Conservation (phyloP, 192 early-diverging fungal species). For the Gamsiella multidivaricata region DNA sequence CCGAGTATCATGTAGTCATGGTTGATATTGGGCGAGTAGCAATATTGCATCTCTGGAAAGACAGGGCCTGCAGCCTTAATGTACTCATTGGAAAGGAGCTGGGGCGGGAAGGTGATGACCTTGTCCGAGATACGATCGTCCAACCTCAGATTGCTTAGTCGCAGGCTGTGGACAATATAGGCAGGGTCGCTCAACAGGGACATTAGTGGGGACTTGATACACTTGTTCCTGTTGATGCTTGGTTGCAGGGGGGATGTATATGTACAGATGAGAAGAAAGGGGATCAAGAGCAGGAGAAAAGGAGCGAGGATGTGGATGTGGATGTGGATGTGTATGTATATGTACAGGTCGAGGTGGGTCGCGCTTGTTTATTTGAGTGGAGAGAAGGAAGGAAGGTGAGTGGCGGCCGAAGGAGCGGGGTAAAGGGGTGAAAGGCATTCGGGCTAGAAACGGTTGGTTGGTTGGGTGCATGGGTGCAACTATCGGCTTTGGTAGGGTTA, state of each 20-base stretch:
- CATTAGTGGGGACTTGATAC: too few species aligned
- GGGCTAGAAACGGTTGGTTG: too few species aligned
- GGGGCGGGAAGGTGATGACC: constrained; percentile 74
- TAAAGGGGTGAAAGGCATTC: too few species aligned
- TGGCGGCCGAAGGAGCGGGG: too few species aligned
- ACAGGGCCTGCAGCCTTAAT: constrained; percentile 66
- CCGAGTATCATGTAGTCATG: constrained; percentile 46
- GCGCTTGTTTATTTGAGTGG: too few species aligned
- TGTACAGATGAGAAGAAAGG: background rate
- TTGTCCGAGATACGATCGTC: constrained; percentile 79
- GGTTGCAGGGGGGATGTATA: background rate
- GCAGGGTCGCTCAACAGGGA: constrained; percentile 76
- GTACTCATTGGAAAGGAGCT: constrained; percentile 69
- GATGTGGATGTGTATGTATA: constrained; percentile 1
- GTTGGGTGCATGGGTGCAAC: too few species aligned
- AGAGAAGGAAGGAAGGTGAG: too few species aligned
- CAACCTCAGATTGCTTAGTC: constrained; percentile 76
- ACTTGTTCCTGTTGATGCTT: constrained; percentile 1
- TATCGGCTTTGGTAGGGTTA: too few species aligned
- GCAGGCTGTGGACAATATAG: constrained; percentile 80
- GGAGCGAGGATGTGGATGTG: background rate
- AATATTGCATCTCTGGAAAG: constrained; percentile 69
- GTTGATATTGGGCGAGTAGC: constrained; percentile 66
- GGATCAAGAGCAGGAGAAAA: background rate
- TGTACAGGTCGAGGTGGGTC: background rate